A percentile compares a stretch with the other conserved stretches of the same genome.
These are phyloP conservation scores for Penicillium hordei DNA, from an alignment of 2,329 filamentous ascomycete genomes.

Conservation along the genomic window DNA sequence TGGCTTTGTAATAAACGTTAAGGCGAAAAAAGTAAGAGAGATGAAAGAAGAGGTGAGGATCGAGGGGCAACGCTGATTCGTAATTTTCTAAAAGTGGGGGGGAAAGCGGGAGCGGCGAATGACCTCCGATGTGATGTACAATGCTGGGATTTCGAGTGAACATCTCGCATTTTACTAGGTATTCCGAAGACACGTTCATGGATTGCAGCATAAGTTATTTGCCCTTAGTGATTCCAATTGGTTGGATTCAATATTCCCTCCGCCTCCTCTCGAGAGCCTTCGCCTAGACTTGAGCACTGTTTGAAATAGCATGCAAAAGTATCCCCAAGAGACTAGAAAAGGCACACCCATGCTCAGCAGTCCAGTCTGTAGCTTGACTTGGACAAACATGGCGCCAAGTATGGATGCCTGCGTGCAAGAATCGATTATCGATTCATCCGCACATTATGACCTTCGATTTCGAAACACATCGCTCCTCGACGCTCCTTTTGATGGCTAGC, in stretches of 20 bases:
- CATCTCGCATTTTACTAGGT: neutral
- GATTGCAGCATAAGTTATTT: neutral
- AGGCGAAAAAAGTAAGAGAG: neutral
- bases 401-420: neutral
- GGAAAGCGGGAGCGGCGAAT: neutral
- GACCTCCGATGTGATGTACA: neutral
- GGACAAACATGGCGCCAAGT: no score
- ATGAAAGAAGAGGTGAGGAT: conserved; percentile 9
- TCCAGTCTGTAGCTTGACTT: no score
- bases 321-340: no score
- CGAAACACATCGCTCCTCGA: no score
- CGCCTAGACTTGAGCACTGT: neutral
- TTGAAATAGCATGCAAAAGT: no score
- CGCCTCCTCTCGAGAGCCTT: neutral
- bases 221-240: neutral
- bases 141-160: neutral
- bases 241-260: neutral
- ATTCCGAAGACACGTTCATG: neutral
- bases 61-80: conserved; percentile 17
- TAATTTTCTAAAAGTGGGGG: conserved; percentile 17
- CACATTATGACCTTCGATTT: neutral
- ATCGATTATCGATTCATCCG: neutral
- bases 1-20: neutral
- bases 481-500: no score
- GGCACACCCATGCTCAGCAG: neutral